phyloP scores from a whole-genome alignment of 768 basidiomycete genomes.

The Vararia minispora region DNA sequence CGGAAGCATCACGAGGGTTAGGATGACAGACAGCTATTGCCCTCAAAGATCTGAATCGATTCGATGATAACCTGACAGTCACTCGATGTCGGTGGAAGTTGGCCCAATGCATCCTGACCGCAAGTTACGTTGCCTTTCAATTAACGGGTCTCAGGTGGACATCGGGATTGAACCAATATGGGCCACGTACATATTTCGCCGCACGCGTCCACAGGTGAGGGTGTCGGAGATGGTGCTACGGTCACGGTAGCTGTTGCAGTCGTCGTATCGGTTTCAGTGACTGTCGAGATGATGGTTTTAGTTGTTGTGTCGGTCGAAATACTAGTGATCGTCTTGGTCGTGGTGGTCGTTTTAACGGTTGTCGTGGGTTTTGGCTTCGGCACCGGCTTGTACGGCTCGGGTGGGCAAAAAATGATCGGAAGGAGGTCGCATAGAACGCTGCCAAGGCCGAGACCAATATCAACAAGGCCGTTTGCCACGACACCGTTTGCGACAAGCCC shows the following conservation, averaged over 20 bases:
- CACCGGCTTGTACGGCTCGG: constrained; percentile 3
- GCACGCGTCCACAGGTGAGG: constrained; percentile 10
- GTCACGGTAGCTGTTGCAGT: constrained; percentile 4
- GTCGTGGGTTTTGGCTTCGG: background rate
- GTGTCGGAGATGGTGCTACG: background rate
- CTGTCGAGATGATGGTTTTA: background rate
- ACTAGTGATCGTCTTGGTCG: constrained; percentile 3
- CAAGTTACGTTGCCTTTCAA: constrained; percentile 11
- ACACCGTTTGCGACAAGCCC: constrained; percentile 9
- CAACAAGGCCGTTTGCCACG: background rate
- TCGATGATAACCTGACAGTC: constrained; percentile 13
- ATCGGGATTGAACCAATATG: background rate
- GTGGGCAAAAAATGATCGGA: constrained; percentile 9
- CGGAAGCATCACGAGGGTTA: background rate
- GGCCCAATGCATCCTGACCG: constrained; percentile 8
- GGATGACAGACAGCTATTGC: background rate
- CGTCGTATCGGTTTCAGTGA: constrained; percentile 6
- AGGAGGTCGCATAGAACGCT: constrained; percentile 8
- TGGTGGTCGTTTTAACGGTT: background rate
- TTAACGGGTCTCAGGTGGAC: background rate
- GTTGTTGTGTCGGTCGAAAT: constrained; percentile 1
- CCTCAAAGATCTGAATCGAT: constrained; percentile 13
- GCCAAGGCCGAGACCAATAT: background rate
- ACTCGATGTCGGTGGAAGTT: constrained; percentile 10
- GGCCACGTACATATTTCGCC: constrained; percentile 10